Evolutionary conservation across 805 yeast species (phyloP).

Genomic region (Wickerhamomyces mucosus): DNA sequence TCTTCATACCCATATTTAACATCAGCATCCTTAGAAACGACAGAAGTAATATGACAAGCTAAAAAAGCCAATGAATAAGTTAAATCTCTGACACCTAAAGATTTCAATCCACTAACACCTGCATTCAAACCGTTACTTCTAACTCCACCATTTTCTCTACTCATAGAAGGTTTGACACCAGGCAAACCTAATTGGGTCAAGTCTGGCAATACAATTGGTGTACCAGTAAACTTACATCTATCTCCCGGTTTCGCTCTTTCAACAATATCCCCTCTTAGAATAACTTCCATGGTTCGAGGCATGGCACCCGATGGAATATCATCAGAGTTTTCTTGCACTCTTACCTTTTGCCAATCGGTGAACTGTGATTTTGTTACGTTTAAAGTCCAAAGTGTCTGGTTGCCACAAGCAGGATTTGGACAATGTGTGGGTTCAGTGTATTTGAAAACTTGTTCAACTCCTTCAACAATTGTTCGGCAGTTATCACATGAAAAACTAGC

Average conservation of each 20-base stretch:
- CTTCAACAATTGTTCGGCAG: constrained; percentile 78
- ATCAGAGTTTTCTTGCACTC: constrained; percentile 92
- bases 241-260: constrained; percentile 98
- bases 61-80: constrained; percentile 86
- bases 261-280: constrained; percentile 86
- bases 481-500: constrained; percentile 86
- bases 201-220: constrained; percentile 92
- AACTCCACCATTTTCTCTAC: constrained; percentile 47
- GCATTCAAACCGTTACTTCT: constrained; percentile 59
- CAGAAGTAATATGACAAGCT: constrained; percentile 82
- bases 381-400: constrained; percentile 78
- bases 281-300: constrained; percentile 95
- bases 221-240: constrained; percentile 86
- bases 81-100: constrained; percentile 83
- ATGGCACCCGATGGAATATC: constrained; percentile 98
- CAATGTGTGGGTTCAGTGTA: constrained; percentile 94
- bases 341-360: constrained; percentile 92
- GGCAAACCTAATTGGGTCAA: constrained; percentile 90
- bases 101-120: constrained; percentile 81
- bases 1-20: constrained; percentile 31
- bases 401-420: constrained; percentile 79
- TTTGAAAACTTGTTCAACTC: constrained; percentile 86
- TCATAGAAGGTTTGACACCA: constrained; percentile 81
- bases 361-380: constrained; percentile 78
- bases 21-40: constrained; percentile 28